Base-by-base conservation (phyloP, 2,329 filamentous ascomycete species). In the Volutella citrinella region DNA sequence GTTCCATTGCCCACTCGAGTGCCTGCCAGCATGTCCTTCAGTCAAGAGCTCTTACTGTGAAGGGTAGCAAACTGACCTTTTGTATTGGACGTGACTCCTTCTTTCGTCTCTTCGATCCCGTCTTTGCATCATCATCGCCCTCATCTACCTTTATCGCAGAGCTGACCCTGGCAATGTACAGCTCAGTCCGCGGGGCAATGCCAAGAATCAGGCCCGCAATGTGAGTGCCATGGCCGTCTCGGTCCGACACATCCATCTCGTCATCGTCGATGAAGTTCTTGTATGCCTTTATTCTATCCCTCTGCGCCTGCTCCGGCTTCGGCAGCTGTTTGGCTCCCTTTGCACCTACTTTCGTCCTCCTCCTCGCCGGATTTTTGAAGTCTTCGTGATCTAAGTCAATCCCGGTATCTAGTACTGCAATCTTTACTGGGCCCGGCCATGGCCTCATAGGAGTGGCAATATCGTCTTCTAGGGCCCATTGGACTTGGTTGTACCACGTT, bases 401-500 rank as follows among this genome's bases (percentile, higher is more conserved):
- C n/a, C 42, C 42, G 9, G 42, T 42, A 23, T 44, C 42, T 5
- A 44, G 39, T 18, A 44, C 42, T 7, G 39, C 42, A 3, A 44
- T 36, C 24, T 40, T 42, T 5, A 44, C 42, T 16, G 42, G 42
- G 12, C 32, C 42, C 9, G 42, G 18, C 32, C 35, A 36, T n/a
- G n/a, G n/a, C n/a, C 10, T 42, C 29, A 19, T 22, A 26, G 4
- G 32, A 18, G 15, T 27, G 26, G 20, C 27, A 20, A 3, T 15
- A 20, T 44, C 39, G 7, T 44, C 42, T 19, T 42, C 31, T 4
- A 39, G 38, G 10, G 19, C 11, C 35, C 39, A 44, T n/a, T 39
- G 32, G 7, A 44, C 32, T 7, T 19, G 13, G 16, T 42, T 25
- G 23, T 42, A 44, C 42, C 42, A 42, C 5, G 32, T 44, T 13